Evolutionary conservation across 495 filamentous ascomycete species (phyloP), one percentile per base, ranked within the genome.

Genomic region (Staphylotrichum longicolle): DNA sequence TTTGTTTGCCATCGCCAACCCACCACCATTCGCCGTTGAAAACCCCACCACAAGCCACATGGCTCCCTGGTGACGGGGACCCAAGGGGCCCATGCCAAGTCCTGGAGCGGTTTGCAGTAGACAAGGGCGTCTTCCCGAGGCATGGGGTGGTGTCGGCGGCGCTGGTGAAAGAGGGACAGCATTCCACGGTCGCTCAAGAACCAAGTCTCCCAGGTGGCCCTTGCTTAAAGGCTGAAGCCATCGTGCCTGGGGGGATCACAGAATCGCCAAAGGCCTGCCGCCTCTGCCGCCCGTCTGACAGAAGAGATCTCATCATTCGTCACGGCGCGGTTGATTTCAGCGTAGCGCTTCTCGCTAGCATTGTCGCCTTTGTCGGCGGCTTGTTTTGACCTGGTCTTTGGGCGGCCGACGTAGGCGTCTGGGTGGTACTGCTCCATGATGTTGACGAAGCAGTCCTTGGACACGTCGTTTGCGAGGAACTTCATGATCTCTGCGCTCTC

Each of bases 391-490:
- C 65, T 66, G 53, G 51, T 78, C 51, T 72, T 82, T 49, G 78
- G 75, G 75, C 86, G 90, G 33, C 89, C 89, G 4, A 91, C 88
- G 78, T 92, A 83, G 10, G 88, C 88, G 68, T 85, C 82, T 0
- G 88, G 87, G 60, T 83, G 83, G 69, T 91, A 92, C 74, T 91
- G 89, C 75, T 91, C 88, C 88, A 88, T 88, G 61, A 88, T 83
- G 68, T 88, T 81, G 55, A 88, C 80, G 71, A 88, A 90, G 15
- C 86, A 73, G 71, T 91, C 88, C 66, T 65, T 78, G 30, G 85
- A 88, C 2, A 91, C 80, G 58, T 90, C 81, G 57, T 76, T 72
- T 0, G 84, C 87, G 37, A 92, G 74, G 82, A 86, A 92, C 54
- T 69, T 74, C 77, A 91, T 85, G 62, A 92, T 92, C 64, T 84